Evolutionary conservation across 1,284 basidiomycete genomes (phyloP).

Genomic region (Pseudozyma sp.): DNA sequence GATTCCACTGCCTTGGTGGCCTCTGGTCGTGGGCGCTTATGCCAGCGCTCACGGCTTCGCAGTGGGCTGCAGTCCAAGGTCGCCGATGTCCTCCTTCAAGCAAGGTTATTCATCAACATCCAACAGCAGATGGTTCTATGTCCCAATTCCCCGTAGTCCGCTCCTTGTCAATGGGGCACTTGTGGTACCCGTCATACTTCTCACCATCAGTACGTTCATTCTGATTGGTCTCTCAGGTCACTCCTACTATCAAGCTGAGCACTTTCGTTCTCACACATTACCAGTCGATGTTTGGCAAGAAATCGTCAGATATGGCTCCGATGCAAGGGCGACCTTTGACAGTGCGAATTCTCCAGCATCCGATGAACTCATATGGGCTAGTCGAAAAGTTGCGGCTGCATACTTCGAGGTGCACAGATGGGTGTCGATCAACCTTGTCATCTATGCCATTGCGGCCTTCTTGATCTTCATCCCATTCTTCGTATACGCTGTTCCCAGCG

Average conservation of each 20-base stretch:
- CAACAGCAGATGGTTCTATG: neutral
- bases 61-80: constrained; percentile 1
- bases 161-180: neutral
- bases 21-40: neutral
- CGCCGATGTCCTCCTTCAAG: too few species aligned
- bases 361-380: constrained; percentile 4
- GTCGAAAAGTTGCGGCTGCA: constrained; percentile 12
- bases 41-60: constrained; percentile 5
- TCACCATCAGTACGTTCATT: neutral
- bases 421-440: constrained; percentile 5
- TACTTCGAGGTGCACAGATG: constrained; percentile 6
- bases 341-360: neutral
- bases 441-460: constrained; percentile 6
- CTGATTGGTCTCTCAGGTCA: neutral
- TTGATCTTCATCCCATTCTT: neutral
- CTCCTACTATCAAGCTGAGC: neutral
- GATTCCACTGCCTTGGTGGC: constrained; percentile 10
- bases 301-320: neutral
- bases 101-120: too few species aligned
- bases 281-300: constrained; percentile 3
- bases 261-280: neutral
- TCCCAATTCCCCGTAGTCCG: neutral
- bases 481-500: constrained; percentile 9
- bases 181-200: neutral
- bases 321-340: neutral